Conservation (phyloP, 345 rosid species). For the Melastoma malabathricum region DNA sequence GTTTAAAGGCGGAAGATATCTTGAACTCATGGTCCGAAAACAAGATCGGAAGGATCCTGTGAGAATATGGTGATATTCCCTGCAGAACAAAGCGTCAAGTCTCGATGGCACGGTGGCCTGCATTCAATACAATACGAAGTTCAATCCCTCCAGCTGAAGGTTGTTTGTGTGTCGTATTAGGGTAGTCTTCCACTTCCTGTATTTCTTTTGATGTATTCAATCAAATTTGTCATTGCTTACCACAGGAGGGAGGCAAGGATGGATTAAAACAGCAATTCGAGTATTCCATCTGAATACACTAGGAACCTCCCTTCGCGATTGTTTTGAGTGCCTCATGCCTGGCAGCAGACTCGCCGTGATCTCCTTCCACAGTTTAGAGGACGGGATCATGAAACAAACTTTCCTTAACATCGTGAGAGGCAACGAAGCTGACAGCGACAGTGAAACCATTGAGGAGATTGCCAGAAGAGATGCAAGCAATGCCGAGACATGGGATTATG, state of each 20-base stretch:
- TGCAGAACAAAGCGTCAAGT: constrained; percentile 54
- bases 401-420: constrained; percentile 56
- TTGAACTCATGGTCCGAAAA: constrained; percentile 74
- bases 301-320: constrained; percentile 47
- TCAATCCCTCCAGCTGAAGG: constrained; percentile 40
- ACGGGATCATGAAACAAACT: constrained; percentile 78
- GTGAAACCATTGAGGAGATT: constrained; percentile 1
- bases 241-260: constrained; percentile 87
- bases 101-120: constrained; percentile 60
- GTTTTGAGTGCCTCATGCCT: constrained; percentile 71
- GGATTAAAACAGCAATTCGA: constrained; percentile 92
- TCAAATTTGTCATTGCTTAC: constrained; percentile 3
- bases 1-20: constrained; percentile 71
- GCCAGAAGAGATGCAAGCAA: constrained; percentile 8
- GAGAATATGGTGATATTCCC: constrained; percentile 71
- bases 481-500: constrained; percentile 10
- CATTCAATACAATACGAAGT: constrained; percentile 55
- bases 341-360: constrained; percentile 88
- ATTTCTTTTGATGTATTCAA: background rate
- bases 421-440: constrained; percentile 12
- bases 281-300: constrained; percentile 79
- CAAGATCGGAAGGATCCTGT: constrained; percentile 59
- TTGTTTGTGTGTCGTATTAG: constrained; percentile 8
- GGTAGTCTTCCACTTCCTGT: background rate
- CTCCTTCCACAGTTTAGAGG: constrained; percentile 93